Base-by-base conservation (phyloP, 352 stramenopile genomes). In the Pythium phragmitis region DNA sequence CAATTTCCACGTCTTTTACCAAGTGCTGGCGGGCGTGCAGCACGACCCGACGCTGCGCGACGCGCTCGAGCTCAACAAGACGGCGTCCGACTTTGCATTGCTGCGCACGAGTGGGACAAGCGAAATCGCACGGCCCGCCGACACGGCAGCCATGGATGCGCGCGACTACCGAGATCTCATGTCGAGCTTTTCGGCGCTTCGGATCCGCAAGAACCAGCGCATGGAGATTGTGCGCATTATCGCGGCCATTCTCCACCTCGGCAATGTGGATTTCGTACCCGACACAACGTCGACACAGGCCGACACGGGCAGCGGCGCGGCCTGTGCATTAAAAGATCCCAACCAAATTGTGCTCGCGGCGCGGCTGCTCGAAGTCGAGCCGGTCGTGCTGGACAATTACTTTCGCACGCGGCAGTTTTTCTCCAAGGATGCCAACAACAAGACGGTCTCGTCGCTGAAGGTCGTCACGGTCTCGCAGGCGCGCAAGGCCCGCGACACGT, bases 1-100 rank as follows among this genome's bases (percentile, higher is more conserved):
- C 16, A 98, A 97, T 68, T 98, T 98, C 54, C 94, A 98, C 67
- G 82, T 97, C 17, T 96, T 98, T 59, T 98, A 98, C 69, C 90
- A 98, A 66, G 69, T 98, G 1, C 72, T 96, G 14, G 78, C 82
- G 0, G 89, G 83, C 17, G 75, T 91, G 8, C 78, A 90, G 37
- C 76, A 91, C 57, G 85, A 93, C 49, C 83, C 85, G 5, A 72
- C 67, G 17, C 69, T 93, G 14, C 77, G 80, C 8, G 84, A 93
- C 64, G 72, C 75, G 2, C 63, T 93, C 7, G 84, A 91, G 33
- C 60, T 93, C 28, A 92, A 89, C 62, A 75, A 76, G 16, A 58
- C 72, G 0, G 62, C 80, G 2, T 69, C 74, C 0, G 83, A 92
- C 50, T 92, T 90, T 63, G 73, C 79, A 43, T 50, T 90, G 9